A percentile compares a stretch with the other conserved stretches of the same genome.
Evolutionary conservation across 179 eudicot species (phyloP).

Genomic region (Heliamphora pulchella): DNA sequence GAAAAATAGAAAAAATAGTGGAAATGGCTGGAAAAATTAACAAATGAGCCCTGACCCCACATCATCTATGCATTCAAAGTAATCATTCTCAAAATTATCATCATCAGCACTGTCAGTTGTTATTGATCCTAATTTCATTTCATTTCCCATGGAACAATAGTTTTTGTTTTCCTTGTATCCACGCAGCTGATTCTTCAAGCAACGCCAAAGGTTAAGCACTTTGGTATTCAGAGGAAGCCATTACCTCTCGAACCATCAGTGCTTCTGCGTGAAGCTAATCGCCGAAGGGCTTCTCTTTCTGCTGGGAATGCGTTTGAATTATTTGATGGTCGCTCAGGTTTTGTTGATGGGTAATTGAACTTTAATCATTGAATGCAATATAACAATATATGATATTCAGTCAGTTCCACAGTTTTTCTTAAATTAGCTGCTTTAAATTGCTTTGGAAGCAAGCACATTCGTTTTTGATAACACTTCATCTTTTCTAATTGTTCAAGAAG

Average conservation of each 20-base stretch:
- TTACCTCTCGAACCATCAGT: conserved; percentile 88
- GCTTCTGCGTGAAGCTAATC: conserved; percentile 91
- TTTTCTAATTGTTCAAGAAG: background rate
- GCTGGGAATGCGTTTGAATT: conserved; percentile 75
- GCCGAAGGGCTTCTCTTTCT: conserved; percentile 88
- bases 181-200: conserved; percentile 79
- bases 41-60: background rate
- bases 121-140: background rate
- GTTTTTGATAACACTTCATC: background rate
- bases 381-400: background rate
- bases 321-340: conserved; percentile 51
- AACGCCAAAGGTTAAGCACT: conserved; percentile 62
- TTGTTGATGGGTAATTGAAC: conserved; percentile 47
- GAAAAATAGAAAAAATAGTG: background rate
- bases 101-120: background rate
- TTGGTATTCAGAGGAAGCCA: conserved; percentile 82
- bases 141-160: background rate
- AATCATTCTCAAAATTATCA: background rate
- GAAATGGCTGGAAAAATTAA: background rate
- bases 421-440: background rate
- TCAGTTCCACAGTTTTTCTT: background rate
- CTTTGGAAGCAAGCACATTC: background rate
- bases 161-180: background rate
- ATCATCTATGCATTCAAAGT: background rate
- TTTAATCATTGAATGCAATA: conserved; percentile 4